phyloP scores from a whole-genome alignment of 208 protist species.

The Trypanosoma cruzi region DNA sequence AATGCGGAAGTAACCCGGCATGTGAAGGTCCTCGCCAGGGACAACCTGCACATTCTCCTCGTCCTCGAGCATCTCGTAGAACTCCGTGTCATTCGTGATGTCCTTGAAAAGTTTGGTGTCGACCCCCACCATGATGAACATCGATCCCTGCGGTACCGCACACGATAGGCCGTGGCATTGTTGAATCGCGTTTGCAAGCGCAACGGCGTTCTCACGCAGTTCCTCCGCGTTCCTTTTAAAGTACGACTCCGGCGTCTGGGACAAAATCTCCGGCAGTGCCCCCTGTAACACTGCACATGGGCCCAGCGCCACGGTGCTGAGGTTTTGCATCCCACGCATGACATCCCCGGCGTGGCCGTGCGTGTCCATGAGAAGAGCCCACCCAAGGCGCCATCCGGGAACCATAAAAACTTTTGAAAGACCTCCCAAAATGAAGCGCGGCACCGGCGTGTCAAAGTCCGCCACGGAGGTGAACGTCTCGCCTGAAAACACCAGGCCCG shows the following conservation, averaged over 20 bases:
- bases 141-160: slow-evolving; percentile 66
- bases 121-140: slow-evolving; percentile 91
- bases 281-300: slow-evolving; percentile 86
- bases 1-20: slow-evolving; percentile 73
- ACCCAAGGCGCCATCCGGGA: slow-evolving; percentile 94
- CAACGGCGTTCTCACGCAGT: slow-evolving; percentile 54
- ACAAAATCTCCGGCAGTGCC: slow-evolving; percentile 77
- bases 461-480: slow-evolving; percentile 78
- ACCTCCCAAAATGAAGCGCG: slow-evolving; percentile 85
- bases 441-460: slow-evolving; percentile 80
- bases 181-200: slow-evolving; percentile 14
- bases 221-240: slow-evolving; percentile 31
- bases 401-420: slow-evolving; percentile 93
- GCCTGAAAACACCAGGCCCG: slow-evolving; percentile 88
- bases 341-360: slow-evolving; percentile 46
- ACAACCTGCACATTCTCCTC: slow-evolving; percentile 92
- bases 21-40: slow-evolving; percentile 84
- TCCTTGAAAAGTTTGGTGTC: slow-evolving; percentile 69
- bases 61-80: slow-evolving; percentile 79
- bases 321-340: slow-evolving; percentile 40
- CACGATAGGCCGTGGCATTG: slow-evolving; percentile 44
- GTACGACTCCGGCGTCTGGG: slow-evolving; percentile 56
- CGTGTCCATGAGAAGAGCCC: slow-evolving; percentile 82
- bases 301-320: slow-evolving; percentile 76
- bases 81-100: slow-evolving; percentile 84